Evolutionary conservation across 768 basidiomycete species (phyloP).

Genomic region (Kwoniella sp.): DNA sequence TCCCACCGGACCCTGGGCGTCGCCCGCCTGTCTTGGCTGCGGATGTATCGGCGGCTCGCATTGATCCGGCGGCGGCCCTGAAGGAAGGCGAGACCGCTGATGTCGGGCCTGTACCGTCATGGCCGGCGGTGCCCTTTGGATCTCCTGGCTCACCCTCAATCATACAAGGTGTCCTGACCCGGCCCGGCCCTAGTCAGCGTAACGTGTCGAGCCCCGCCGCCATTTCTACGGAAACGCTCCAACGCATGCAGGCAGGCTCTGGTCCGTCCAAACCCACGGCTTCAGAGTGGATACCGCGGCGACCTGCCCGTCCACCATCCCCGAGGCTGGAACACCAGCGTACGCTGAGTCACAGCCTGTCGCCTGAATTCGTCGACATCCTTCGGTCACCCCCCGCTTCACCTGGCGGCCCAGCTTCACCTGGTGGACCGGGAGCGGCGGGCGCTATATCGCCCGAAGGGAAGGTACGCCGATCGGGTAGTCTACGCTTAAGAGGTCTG

Average conservation of each 20-base stretch:
- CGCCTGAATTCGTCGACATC: conserved; percentile 20
- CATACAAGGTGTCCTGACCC: conserved; percentile 10
- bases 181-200: conserved; percentile 1
- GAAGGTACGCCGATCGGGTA: conserved; percentile 19
- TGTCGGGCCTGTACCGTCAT: background rate
- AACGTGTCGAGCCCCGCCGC: conserved; percentile 15
- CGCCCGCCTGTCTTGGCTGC: background rate
- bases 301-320: conserved; percentile 41
- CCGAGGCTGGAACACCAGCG: conserved; percentile 28
- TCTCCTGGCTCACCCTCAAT: conserved; percentile 12
- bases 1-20: conserved; percentile 3
- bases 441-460: conserved; percentile 1
- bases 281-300: conserved; percentile 34
- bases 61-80: too few species aligned
- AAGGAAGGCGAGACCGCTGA: background rate
- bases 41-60: too few species aligned
- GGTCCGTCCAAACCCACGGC: background rate
- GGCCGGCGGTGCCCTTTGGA: conserved; percentile 11
- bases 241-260: conserved; percentile 30
- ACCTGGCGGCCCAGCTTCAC: background rate
- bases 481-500: conserved; percentile 32
- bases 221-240: conserved; percentile 40
- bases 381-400: conserved; percentile 21
- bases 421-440: background rate
- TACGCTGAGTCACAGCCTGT: conserved; percentile 20